Base-by-base conservation (phyloP, 306 rosid species). In the Fagus sylvatica region DNA sequence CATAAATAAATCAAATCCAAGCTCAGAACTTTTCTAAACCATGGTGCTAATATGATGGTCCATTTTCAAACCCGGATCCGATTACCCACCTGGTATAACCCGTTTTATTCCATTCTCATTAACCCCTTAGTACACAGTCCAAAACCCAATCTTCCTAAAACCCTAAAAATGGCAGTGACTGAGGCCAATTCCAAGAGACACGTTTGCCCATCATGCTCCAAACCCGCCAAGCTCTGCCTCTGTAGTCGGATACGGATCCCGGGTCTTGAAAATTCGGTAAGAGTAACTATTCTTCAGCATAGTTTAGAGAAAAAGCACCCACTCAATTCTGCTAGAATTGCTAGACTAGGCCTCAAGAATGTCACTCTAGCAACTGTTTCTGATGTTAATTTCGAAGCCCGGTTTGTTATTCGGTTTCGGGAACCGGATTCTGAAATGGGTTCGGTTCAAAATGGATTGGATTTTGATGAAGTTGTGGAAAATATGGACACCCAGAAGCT, bases 251-350 rank as follows among this genome's bases (percentile, higher is more conserved):
- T 92, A 80, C 83, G 71, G 6, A 78, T 71, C 28, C 84, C 89
- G 5, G 73, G 74, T 17, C 74, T 90, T 78, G 84, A 87, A 4
- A 94, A 92, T 74, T 84, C 90, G 37, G 90, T 90, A 3, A 76
- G 85, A 10, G 94, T 94, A 1, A 87, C 90, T 77, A 88, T 94
- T 83, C 92, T 92, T 10, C 97, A 90, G 62, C 98, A 94, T 77
- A 79, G 87, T 42, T 56, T 87, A 11, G 97, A 94, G 89, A 78
- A 39, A 68, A 94, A 88, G 40, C 97, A 94, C 74, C 97, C 97
- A 0, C 95, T 94, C 33, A 94, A 94, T 83, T 94, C 97, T 33
- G 78, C 93, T 34, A 88, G 95, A 71, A 94, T 94, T 84, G 98
- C 91, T 3, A 82, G 30, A 76, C 19, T 94, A 49, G 97, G 97